phyloP scores from a whole-genome alignment of 345 rosid genomes.

The Salix caprea region DNA sequence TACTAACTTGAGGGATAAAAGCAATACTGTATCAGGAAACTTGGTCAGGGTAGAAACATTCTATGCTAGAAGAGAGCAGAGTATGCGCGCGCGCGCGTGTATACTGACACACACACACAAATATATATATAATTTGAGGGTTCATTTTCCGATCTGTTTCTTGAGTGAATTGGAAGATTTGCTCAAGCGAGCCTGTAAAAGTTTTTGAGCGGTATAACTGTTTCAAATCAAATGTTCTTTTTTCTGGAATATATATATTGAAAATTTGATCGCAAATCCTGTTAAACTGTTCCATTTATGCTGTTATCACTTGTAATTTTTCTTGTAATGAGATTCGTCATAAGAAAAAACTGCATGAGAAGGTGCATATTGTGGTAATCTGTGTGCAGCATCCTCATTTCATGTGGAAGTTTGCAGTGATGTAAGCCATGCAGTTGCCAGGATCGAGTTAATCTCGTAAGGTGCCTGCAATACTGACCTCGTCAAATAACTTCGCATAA shows the following conservation, averaged over 20 bases:
- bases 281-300: not conserved
- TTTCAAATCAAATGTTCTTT: not conserved
- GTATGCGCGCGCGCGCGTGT: not conserved
- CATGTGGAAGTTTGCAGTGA: no score
- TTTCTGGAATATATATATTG: not conserved
- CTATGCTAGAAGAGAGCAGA: not conserved
- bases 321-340: no score
- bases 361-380: no score
- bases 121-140: not conserved
- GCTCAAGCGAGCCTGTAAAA: slow-evolving; percentile 17
- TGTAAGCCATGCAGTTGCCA: no score
- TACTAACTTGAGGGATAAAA: not conserved
- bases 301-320: not conserved
- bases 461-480: no score
- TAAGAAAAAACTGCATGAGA: no score
- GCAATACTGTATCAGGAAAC: not conserved
- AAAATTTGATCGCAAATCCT: not conserved
- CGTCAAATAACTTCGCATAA: no score
- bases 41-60: not conserved
- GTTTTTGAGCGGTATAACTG: not conserved
- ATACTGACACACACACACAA: not conserved
- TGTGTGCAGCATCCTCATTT: no score
- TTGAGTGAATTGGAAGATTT: slow-evolving; percentile 9
- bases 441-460: no score
- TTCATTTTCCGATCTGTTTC: slow-evolving; percentile 7